Conservation (phyloP, 2,329 filamentous ascomycete species). For the Nemania sp. region DNA sequence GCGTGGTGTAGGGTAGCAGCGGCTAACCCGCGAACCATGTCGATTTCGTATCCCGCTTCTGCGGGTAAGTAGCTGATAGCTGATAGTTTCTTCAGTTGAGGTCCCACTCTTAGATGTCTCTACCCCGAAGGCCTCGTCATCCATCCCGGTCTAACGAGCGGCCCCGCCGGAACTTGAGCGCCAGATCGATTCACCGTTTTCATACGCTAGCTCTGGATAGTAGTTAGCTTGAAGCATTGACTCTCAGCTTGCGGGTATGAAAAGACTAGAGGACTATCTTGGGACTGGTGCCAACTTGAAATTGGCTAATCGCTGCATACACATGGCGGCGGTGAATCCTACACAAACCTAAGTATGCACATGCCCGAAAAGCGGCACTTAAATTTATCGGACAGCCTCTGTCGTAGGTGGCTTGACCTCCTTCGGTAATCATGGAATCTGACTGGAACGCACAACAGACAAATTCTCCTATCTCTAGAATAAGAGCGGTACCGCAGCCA, state of each 20-base stretch:
- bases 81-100: constrained; percentile 4
- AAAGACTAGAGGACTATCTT: background rate
- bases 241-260: constrained; percentile 7
- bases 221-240: background rate
- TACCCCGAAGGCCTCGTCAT: constrained; percentile 35
- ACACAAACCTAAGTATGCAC: too few species aligned
- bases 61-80: constrained; percentile 5
- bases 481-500: background rate
- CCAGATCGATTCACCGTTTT: background rate
- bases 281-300: background rate
- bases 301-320: constrained; percentile 5
- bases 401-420: constrained; percentile 19
- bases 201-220: background rate
- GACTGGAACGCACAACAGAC: constrained; percentile 14
- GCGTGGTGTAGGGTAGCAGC: constrained; percentile 20
- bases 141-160: constrained; percentile 20
- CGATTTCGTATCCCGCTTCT: constrained; percentile 28
- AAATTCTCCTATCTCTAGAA: constrained; percentile 4
- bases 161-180: constrained; percentile 16
- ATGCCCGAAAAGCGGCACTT: background rate
- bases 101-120: background rate
- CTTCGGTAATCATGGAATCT: constrained; percentile 1
- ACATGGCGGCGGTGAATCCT: background rate
- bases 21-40: constrained; percentile 14
- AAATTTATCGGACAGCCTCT: constrained; percentile 6